Conservation (phyloP, 495 filamentous ascomycete species). For the Aspergillus biplanus region DNA sequence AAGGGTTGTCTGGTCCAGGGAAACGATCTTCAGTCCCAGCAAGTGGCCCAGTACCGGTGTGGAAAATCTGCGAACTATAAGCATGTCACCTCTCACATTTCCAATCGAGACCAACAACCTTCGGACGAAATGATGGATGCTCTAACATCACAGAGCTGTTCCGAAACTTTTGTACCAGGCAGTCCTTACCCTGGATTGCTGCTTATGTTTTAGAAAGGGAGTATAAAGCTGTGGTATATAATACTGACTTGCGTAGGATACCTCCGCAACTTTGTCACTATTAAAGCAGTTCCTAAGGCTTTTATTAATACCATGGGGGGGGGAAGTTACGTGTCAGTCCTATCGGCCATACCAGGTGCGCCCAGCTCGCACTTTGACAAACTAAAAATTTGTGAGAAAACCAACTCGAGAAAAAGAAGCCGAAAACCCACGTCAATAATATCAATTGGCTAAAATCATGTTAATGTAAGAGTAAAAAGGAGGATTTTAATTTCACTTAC, state of each 20-base stretch:
- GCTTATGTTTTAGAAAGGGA: conserved; percentile 25
- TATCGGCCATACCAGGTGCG: conserved; percentile 61
- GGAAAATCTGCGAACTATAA: conserved; percentile 45
- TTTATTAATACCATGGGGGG: conserved; percentile 14
- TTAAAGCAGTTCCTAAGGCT: conserved; percentile 72
- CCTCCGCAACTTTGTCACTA: conserved; percentile 82
- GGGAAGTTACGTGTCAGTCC: neutral
- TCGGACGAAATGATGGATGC: conserved; percentile 77
- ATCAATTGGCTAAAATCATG: conserved; percentile 60
- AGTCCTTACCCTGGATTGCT: conserved; percentile 92
- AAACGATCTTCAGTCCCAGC: conserved; percentile 69
- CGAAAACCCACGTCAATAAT: conserved; percentile 65
- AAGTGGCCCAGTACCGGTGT: conserved; percentile 46
- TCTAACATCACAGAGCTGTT: conserved; percentile 96
- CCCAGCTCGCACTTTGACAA: conserved; percentile 71
- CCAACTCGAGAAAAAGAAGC: conserved; percentile 18
- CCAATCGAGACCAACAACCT: conserved; percentile 52
- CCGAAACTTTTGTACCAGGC: conserved; percentile 89
- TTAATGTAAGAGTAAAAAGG: conserved; percentile 24
- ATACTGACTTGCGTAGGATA: conserved; percentile 88
- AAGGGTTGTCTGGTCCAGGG: conserved; percentile 77
- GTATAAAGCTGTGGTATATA: conserved; percentile 19
- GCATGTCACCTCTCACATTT: neutral
- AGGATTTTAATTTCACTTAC: conserved; percentile 49
- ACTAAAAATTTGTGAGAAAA: conserved; percentile 54